Evolutionary conservation across 2,329 filamentous ascomycete species (phyloP).

Genomic region (Phialemonium atrogriseum): DNA sequence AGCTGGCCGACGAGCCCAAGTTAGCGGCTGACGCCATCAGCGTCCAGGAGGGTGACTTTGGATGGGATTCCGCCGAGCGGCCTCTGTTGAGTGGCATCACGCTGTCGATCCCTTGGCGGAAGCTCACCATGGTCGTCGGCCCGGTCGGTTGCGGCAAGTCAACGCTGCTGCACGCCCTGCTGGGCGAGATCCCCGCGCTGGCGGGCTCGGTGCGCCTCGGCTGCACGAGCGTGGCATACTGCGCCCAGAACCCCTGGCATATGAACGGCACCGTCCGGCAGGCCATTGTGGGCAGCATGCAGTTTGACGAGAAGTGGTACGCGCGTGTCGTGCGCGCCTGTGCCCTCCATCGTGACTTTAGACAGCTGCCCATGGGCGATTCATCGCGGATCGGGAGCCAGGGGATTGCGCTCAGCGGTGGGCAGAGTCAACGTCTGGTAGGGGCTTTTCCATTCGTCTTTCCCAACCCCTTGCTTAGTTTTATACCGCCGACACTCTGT

Average conservation of each 20-base stretch:
- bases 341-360: conserved; percentile 18
- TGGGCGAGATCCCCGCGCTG: conserved; percentile 23
- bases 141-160: conserved; percentile 37
- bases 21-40: conserved; percentile 8
- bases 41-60: conserved; percentile 8
- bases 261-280: conserved; percentile 29
- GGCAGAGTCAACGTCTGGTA: conserved; percentile 21
- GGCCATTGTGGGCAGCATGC: conserved; percentile 25
- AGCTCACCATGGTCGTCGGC: conserved; percentile 27
- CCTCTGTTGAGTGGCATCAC: conserved; percentile 8
- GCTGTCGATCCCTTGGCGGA: conserved; percentile 8
- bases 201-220: conserved; percentile 18
- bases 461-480: not conserved
- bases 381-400: conserved; percentile 16
- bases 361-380: conserved; percentile 14
- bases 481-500: no score
- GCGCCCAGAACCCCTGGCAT: conserved; percentile 35
- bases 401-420: conserved; percentile 20
- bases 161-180: conserved; percentile 25
- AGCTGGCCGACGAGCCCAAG: conserved; percentile 1
- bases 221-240: conserved; percentile 26
- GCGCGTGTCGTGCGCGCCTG: conserved; percentile 17
- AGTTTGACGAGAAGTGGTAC: conserved; percentile 19
- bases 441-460: not conserved
- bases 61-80: conserved; percentile 11